Conservation (phyloP, 495 filamentous ascomycete species). For the Pyrenula massariospora region DNA sequence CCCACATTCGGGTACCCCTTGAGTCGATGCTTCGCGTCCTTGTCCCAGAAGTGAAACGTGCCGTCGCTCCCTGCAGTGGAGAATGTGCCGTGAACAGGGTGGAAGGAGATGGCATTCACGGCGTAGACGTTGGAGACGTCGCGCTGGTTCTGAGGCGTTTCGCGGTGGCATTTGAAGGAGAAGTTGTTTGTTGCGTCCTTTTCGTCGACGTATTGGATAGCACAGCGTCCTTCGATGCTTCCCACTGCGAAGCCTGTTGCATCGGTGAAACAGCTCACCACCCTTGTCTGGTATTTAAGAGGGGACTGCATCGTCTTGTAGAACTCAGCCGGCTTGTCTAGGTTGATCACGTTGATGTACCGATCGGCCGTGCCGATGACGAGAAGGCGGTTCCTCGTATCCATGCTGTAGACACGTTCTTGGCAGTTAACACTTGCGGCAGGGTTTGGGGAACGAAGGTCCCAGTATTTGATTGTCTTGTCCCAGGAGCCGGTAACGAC, state of each 20-base stretch:
- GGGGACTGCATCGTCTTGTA: constrained; percentile 77
- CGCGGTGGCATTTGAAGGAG: constrained; percentile 88
- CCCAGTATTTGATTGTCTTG: constrained; percentile 94
- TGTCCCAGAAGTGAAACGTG: constrained; percentile 86
- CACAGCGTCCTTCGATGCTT: constrained; percentile 80
- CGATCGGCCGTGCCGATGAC: constrained; percentile 79
- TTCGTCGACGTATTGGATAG: constrained; percentile 80
- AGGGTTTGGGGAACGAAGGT: constrained; percentile 55
- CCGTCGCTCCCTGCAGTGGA: constrained; percentile 83
- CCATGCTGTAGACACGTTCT: constrained; percentile 81
- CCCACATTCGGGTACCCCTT: constrained; percentile 82
- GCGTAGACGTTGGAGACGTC: constrained; percentile 71
- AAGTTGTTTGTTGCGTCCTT: constrained; percentile 76
- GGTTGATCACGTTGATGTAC: constrained; percentile 76
- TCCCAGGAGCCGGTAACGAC: constrained; percentile 91
- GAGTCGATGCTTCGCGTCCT: constrained; percentile 73
- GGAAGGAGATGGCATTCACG: constrained; percentile 83
- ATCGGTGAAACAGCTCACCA: constrained; percentile 75
- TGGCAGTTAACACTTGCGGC: constrained; percentile 55
- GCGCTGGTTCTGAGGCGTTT: constrained; percentile 48
- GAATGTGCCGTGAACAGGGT: constrained; percentile 80
- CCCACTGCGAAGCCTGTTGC: constrained; percentile 77
- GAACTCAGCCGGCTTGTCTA: constrained; percentile 64
- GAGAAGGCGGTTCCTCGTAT: constrained; percentile 65
- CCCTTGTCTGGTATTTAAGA: constrained; percentile 78